Evolutionary conservation across 345 rosid species (phyloP).

Genomic region (Pistacia atlantica): DNA sequence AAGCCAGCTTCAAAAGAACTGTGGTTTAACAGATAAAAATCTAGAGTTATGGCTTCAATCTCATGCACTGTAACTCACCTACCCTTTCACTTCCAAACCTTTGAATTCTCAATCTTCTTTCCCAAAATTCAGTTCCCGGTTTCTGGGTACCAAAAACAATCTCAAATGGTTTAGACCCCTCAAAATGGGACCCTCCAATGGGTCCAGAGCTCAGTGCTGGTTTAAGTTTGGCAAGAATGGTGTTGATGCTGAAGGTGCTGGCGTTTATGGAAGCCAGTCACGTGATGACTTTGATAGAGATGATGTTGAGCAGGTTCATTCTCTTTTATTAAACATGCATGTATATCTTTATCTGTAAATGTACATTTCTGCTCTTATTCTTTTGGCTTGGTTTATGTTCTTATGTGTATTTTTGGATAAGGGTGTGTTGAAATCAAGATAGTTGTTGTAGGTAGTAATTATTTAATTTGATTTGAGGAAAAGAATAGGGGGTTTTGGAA

Average conservation of each 20-base stretch:
- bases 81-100: slow-evolving; percentile 35
- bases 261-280: slow-evolving; percentile 87
- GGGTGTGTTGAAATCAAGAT: neutral
- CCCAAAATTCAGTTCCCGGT: slow-evolving; percentile 42
- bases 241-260: slow-evolving; percentile 95
- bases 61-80: slow-evolving; percentile 40
- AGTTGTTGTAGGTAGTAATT: neutral
- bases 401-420: neutral
- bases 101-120: slow-evolving; percentile 30
- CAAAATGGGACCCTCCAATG: slow-evolving; percentile 69
- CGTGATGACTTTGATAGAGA: slow-evolving; percentile 94
- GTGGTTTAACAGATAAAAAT: neutral
- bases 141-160: slow-evolving; percentile 50
- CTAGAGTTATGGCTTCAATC: slow-evolving; percentile 46
- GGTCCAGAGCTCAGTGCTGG: slow-evolving; percentile 73
- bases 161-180: slow-evolving; percentile 36
- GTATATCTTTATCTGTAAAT: neutral
- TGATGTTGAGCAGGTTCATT: slow-evolving; percentile 92
- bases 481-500: neutral
- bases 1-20: neutral
- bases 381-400: neutral
- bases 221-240: slow-evolving; percentile 89
- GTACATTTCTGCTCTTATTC: neutral
- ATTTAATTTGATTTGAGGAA: neutral
- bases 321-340: neutral